Conservation (phyloP, 805 yeast species). For the Sugiyamaella boreocaroliniensis region DNA sequence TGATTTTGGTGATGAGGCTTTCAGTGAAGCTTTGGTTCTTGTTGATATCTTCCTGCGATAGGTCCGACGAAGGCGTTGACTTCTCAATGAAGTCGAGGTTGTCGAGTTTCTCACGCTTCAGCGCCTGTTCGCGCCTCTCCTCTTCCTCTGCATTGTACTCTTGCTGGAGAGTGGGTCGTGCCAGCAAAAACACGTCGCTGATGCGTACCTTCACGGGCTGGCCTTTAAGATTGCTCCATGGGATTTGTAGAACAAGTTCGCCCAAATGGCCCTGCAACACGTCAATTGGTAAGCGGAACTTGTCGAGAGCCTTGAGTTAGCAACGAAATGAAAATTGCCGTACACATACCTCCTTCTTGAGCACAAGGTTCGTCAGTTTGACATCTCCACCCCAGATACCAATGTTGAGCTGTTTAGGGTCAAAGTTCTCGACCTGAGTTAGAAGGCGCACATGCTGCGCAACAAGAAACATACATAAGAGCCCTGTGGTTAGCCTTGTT, state of each 20-base stretch:
- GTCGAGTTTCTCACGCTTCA: constrained; percentile 62
- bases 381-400: constrained; percentile 99
- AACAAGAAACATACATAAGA: constrained; percentile 29
- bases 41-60: constrained; percentile 31
- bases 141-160: constrained; percentile 56
- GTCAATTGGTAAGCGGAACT: constrained; percentile 76
- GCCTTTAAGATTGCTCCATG: constrained; percentile 91
- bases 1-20: constrained; percentile 76
- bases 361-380: constrained; percentile 63
- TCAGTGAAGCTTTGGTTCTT: constrained; percentile 80
- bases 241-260: constrained; percentile 80
- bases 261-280: constrained; percentile 88
- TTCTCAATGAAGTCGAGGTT: constrained; percentile 50
- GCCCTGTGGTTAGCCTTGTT: constrained; percentile 23
- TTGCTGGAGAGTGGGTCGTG: constrained; percentile 60
- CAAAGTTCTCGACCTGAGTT: constrained; percentile 67
- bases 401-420: constrained; percentile 87
- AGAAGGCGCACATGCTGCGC: neutral
- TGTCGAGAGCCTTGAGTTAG: constrained; percentile 58
- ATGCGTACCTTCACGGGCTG: constrained; percentile 86
- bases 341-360: constrained; percentile 59
- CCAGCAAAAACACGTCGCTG: constrained; percentile 79
- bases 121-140: constrained; percentile 53
- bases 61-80: constrained; percentile 32
- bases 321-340: neutral